Evolutionary conservation across 2,329 filamentous ascomycete genomes (phyloP).

Genomic region (Diaporthe caulivora): DNA sequence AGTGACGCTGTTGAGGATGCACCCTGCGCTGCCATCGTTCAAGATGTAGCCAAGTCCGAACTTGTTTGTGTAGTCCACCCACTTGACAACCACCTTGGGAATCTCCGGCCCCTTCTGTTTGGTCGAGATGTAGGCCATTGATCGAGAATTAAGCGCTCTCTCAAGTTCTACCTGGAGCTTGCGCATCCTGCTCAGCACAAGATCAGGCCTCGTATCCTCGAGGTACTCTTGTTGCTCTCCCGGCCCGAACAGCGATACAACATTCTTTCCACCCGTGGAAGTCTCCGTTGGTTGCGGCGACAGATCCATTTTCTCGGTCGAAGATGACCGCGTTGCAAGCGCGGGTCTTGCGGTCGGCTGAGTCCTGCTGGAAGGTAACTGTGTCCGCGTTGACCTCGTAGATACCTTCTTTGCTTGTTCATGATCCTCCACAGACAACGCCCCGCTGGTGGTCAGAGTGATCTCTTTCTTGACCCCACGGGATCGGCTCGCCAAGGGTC

Average conservation of each 20-base stretch:
- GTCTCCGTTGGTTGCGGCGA: constrained; percentile 34
- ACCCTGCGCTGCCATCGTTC: constrained; percentile 84
- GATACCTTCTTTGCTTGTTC: constrained; percentile 45
- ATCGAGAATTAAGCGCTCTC: constrained; percentile 71
- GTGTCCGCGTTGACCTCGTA: constrained; percentile 39
- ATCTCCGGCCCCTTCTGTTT: constrained; percentile 67
- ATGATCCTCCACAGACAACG: constrained; percentile 40
- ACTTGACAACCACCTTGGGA: constrained; percentile 78
- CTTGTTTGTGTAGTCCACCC: constrained; percentile 91
- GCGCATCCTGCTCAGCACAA: constrained; percentile 67
- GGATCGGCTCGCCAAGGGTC: constrained; percentile 44
- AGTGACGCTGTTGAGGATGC: constrained; percentile 70
- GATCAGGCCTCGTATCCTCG: constrained; percentile 67
- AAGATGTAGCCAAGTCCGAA: constrained; percentile 88
- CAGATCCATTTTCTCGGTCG: constrained; percentile 17
- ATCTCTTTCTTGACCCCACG: constrained; percentile 43
- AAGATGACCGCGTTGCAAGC: constrained; percentile 10
- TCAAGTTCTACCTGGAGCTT: constrained; percentile 72
- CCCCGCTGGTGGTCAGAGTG: constrained; percentile 39
- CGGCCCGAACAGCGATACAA: constrained; percentile 67
- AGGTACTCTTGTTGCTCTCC: constrained; percentile 64
- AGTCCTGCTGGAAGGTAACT: constrained; percentile 38
- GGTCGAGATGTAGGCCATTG: constrained; percentile 70
- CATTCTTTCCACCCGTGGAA: constrained; percentile 41
- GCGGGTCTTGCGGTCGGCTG: constrained; percentile 29